These are phyloP conservation scores for Diplodia mutila DNA, from an alignment of 2,329 filamentous ascomycete species.

Conservation along the genomic window DNA sequence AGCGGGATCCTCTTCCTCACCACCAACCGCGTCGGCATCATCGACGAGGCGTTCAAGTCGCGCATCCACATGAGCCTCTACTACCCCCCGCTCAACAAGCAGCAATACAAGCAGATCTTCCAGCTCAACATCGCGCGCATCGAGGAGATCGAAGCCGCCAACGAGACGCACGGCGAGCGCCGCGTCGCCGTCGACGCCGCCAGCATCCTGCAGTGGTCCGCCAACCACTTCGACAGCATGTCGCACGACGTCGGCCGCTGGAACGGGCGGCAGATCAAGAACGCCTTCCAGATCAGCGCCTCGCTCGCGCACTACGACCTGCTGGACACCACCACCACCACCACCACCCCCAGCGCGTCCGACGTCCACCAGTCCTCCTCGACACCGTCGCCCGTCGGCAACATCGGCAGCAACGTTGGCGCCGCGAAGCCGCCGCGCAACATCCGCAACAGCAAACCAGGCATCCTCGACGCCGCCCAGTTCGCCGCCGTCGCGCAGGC, in stretches of 20 bases:
- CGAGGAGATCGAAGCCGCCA: constrained; percentile 25
- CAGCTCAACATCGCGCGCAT: neutral
- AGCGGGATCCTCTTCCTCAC: constrained; percentile 41
- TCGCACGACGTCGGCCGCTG: constrained; percentile 16
- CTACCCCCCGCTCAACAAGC: constrained; percentile 16
- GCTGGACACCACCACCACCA: too few relatives aligned
- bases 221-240: neutral
- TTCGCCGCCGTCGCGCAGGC: too few relatives aligned
- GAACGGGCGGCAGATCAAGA: constrained; percentile 31
- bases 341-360: too few relatives aligned
- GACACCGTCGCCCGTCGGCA: too few relatives aligned
- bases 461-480: too few relatives aligned
- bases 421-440: too few relatives aligned
- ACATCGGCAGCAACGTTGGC: too few relatives aligned
- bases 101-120: too few relatives aligned
- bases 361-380: too few relatives aligned
- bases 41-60: constrained; percentile 29
- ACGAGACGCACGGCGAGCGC: neutral
- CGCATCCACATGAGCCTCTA: constrained; percentile 24
- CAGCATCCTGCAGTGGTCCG: too few relatives aligned
- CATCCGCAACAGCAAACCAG: too few relatives aligned
- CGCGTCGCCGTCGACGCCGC: too few relatives aligned
- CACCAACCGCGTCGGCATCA: constrained; percentile 39
- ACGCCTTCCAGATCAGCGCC: constrained; percentile 31
- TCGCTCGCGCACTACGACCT: constrained; percentile 26